A percentile compares a stretch with the other conserved stretches of the same genome.
Evolutionary conservation across 2,329 filamentous ascomycete genomes (phyloP).

Genomic region (Botryotinia calthae): DNA sequence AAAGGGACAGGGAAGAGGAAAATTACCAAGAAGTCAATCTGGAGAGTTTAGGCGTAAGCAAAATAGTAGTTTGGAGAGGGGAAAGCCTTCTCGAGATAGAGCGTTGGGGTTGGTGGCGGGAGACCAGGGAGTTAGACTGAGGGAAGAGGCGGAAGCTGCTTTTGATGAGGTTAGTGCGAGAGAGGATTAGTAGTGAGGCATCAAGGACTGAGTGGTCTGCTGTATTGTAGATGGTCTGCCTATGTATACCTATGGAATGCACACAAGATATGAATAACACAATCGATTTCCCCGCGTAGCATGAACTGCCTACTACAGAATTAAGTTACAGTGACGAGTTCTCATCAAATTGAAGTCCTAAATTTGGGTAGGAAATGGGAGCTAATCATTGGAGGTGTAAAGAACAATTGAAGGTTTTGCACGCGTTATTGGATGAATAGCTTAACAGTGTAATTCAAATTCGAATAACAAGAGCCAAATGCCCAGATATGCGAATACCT

Average conservation of each 20-base stretch:
- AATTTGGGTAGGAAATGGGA: neutral
- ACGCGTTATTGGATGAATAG: neutral
- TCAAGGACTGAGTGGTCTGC: neutral
- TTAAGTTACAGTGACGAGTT: neutral
- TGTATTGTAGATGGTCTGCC: neutral
- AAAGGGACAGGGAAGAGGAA: neutral
- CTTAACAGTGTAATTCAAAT: neutral
- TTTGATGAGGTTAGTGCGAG: slow-evolving; percentile 6
- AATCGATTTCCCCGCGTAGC: neutral
- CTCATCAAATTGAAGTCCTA: neutral
- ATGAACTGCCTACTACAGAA: neutral
- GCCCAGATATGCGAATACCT: too few relatives aligned
- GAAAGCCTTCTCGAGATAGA: slow-evolving; percentile 9
- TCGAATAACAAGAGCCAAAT: neutral
- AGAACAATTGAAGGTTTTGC: neutral
- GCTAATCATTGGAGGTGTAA: neutral
- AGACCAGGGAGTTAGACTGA: slow-evolving; percentile 15
- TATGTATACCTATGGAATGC: slow-evolving; percentile 7
- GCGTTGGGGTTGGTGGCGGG: slow-evolving; percentile 17
- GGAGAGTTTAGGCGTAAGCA: neutral
- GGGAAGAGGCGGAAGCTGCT: slow-evolving; percentile 15
- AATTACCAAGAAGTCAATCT: slow-evolving; percentile 1
- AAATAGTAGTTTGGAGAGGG: neutral
- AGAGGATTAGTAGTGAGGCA: neutral
- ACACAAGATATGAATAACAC: neutral